A percentile compares a stretch with the other conserved stretches of the same genome.
Conservation (phyloP, 1,284 basidiomycete species). For the Cryptococcus wingfieldii region DNA sequence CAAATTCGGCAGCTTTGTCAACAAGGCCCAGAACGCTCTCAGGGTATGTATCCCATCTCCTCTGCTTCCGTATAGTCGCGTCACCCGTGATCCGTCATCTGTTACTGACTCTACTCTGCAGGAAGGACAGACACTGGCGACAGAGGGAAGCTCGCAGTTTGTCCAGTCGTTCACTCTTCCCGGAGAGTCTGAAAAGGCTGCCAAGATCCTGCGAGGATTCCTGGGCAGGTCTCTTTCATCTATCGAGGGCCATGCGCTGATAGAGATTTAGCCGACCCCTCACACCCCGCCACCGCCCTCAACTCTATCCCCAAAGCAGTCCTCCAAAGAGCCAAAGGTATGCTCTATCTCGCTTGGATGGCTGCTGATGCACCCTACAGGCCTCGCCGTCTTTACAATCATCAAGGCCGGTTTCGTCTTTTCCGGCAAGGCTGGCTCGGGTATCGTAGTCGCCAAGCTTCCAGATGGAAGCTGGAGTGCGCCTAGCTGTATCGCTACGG, state of each 20-base stretch:
- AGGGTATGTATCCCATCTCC: conserved; percentile 6
- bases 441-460: conserved; percentile 87
- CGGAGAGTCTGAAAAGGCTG: conserved; percentile 84
- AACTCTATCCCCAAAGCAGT: conserved; percentile 95
- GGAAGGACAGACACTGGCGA: conserved; percentile 35
- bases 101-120: conserved; percentile 7
- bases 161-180: conserved; percentile 79
- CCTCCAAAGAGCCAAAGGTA: conserved; percentile 79
- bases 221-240: conserved; percentile 58
- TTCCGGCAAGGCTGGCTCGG: conserved; percentile 91
- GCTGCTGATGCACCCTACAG: conserved; percentile 48
- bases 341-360: conserved; percentile 17
- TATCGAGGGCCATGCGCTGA: neutral
- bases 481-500: conserved; percentile 95
- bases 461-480: conserved; percentile 97
- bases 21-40: conserved; percentile 16
- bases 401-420: conserved; percentile 89
- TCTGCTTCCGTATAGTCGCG: neutral
- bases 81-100: neutral
- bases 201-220: conserved; percentile 83
- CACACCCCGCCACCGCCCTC: conserved; percentile 81
- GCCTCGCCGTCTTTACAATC: conserved; percentile 92
- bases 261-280: conserved; percentile 68
- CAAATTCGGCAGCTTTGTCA: conserved; percentile 12
- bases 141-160: conserved; percentile 53